Evolutionary conservation across 192 early-diverging fungal species (phyloP).

Genomic region (Backusella sp.): DNA sequence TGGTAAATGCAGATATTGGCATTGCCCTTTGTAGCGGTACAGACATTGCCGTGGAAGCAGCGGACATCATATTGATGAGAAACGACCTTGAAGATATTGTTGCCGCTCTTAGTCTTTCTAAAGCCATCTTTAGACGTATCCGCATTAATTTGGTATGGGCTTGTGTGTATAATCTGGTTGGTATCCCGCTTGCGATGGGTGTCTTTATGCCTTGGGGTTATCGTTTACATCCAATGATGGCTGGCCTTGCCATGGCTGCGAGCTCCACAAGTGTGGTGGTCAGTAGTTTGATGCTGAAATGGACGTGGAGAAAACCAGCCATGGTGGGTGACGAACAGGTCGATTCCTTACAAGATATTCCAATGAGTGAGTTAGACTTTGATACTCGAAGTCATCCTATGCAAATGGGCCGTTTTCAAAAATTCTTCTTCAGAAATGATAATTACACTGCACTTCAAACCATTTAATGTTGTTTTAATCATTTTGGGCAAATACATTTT

Average conservation of each 20-base stretch:
- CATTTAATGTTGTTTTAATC: background rate
- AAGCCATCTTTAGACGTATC: conserved; percentile 84
- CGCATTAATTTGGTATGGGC: conserved; percentile 89
- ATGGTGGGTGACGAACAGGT: background rate
- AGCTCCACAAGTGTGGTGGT: conserved; percentile 90
- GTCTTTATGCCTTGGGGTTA: conserved; percentile 81
- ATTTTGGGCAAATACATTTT: background rate
- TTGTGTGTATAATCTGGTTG: conserved; percentile 85
- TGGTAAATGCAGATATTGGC: conserved; percentile 82
- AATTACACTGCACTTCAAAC: background rate
- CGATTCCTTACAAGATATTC: background rate
- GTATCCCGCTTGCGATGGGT: conserved; percentile 96
- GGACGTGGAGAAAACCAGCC: conserved; percentile 47
- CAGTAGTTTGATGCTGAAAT: conserved; percentile 81
- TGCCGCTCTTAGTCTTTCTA: conserved; percentile 76
- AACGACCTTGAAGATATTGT: conserved; percentile 87
- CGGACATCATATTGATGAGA: conserved; percentile 88
- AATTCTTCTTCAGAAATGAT: background rate
- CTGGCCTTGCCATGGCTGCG: conserved; percentile 92
- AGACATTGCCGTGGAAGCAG: conserved; percentile 95
- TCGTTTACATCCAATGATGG: conserved; percentile 86
- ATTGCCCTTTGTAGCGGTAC: conserved; percentile 89
- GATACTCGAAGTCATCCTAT: background rate
- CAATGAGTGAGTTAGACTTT: background rate
- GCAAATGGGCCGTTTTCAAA: background rate